Evolutionary conservation across 148 eudicot species (phyloP).

Genomic region (Rhododendron williamsianum): DNA sequence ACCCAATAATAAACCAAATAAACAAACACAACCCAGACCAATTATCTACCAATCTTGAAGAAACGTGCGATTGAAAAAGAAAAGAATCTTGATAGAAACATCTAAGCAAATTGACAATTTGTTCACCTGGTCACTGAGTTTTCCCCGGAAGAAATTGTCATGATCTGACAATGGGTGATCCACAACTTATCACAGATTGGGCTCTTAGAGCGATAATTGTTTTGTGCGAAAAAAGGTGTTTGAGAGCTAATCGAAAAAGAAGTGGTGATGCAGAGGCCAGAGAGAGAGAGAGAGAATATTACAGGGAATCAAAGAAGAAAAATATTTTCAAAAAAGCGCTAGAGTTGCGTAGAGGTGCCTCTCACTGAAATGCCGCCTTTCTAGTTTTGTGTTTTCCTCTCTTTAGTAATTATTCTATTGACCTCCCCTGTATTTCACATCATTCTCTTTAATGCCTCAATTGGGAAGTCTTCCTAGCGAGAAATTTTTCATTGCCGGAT

Average conservation of each 20-base stretch:
- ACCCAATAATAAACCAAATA: too few species aligned
- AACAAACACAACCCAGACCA: background rate
- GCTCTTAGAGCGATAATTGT: background rate
- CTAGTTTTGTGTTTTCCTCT: background rate
- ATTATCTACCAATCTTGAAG: background rate
- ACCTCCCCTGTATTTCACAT: too few species aligned
- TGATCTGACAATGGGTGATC: constrained; percentile 5
- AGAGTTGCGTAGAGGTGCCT: background rate
- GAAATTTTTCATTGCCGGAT: too few species aligned
- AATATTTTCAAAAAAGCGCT: constrained; percentile 1
- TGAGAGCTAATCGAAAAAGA: background rate
- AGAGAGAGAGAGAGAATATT: background rate
- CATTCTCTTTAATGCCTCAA: too few species aligned
- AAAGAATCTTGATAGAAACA: background rate
- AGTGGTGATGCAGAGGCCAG: background rate
- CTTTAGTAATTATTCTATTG: background rate
- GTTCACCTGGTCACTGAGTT: constrained; percentile 30
- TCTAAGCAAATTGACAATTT: background rate
- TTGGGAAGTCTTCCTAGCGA: too few species aligned
- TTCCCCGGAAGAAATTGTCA: constrained; percentile 30
- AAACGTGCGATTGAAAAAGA: background rate
- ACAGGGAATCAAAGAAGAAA: background rate
- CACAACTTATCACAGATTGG: background rate
- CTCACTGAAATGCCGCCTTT: background rate
- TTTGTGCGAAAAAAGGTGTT: background rate